Conservation (phyloP, 371 early-diverging fungal species). For the Haplosporangium sp. region DNA sequence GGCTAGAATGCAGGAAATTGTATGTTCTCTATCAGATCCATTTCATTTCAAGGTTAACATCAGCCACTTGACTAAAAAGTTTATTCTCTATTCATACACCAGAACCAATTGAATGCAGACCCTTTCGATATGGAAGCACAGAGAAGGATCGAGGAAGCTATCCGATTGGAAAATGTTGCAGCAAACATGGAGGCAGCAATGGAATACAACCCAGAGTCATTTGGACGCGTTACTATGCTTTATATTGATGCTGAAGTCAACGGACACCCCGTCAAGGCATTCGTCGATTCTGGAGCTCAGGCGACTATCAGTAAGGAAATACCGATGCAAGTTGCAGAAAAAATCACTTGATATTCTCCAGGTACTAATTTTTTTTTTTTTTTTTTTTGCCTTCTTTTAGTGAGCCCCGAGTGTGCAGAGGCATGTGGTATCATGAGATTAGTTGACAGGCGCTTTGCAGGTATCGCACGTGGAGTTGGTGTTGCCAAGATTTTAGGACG, state of each 20-base stretch:
- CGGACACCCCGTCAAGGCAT: constrained; percentile 87
- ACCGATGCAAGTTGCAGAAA: constrained; percentile 4
- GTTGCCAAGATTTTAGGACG: constrained; percentile 95
- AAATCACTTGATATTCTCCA: too few relatives aligned
- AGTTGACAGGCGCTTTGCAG: constrained; percentile 90
- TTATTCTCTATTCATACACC: background rate
- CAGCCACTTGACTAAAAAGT: background rate
- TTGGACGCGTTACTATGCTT: constrained; percentile 89
- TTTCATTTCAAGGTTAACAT: background rate
- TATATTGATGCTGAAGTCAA: constrained; percentile 94
- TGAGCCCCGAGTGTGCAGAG: constrained; percentile 89
- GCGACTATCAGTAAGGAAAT: constrained; percentile 88
- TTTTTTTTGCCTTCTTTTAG: constrained; percentile 44
- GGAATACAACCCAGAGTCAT: constrained; percentile 96
- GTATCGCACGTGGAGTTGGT: constrained; percentile 96
- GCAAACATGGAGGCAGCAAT: constrained; percentile 91
- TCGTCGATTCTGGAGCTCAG: constrained; percentile 98
- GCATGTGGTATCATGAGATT: constrained; percentile 89
- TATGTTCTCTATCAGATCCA: constrained; percentile 18
- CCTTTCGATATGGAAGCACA: constrained; percentile 94
- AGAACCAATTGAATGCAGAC: constrained; percentile 74
- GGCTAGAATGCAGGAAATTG: constrained; percentile 65
- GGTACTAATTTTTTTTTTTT: background rate
- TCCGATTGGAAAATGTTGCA: constrained; percentile 87
- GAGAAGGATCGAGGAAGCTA: constrained; percentile 90